Percentiles rank a stretch among this genome's conserved stretches.
These are phyloP conservation scores for Parasitella parasitica DNA, from an alignment of 371 early-diverging fungal species.

Conservation along the genomic window DNA sequence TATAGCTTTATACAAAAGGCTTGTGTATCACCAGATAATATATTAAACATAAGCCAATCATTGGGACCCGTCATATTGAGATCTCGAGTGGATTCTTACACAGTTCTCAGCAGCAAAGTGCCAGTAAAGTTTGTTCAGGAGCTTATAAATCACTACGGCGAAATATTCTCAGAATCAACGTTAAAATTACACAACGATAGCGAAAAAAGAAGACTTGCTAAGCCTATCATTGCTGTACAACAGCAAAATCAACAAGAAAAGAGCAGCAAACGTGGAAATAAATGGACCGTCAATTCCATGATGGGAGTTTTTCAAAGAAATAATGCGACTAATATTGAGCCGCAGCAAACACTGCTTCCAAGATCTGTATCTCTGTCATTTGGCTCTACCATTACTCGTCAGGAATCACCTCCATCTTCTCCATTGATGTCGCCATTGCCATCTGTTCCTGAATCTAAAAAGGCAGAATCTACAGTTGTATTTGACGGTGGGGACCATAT, in stretches of 20 bases:
- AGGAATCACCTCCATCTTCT: constrained; percentile 35
- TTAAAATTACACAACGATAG: constrained; percentile 37
- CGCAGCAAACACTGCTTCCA: neutral
- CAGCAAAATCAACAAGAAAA: constrained; percentile 9
- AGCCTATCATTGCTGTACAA: constrained; percentile 25
- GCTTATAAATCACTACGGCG: constrained; percentile 39
- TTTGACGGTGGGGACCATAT: constrained; percentile 23
- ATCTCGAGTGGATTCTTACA: constrained; percentile 46
- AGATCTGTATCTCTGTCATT: constrained; percentile 18
- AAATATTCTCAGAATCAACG: constrained; percentile 36
- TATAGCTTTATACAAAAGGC: neutral
- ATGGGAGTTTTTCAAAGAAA: constrained; percentile 42
- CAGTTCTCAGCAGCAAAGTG: constrained; percentile 55
- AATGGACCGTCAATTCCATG: constrained; percentile 31
- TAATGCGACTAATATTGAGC: neutral
- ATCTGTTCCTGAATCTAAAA: neutral
- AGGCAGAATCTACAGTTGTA: constrained; percentile 1
- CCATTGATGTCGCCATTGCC: constrained; percentile 8
- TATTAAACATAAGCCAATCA: constrained; percentile 39
- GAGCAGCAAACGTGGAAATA: constrained; percentile 23
- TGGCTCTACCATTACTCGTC: constrained; percentile 30
- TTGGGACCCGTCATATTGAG: constrained; percentile 60
- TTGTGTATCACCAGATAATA: neutral
- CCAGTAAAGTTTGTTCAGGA: constrained; percentile 51
- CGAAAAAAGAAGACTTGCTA: constrained; percentile 38